Evolutionary conservation across 208 protist species (phyloP).

Genomic region (Leishmania braziliensis): DNA sequence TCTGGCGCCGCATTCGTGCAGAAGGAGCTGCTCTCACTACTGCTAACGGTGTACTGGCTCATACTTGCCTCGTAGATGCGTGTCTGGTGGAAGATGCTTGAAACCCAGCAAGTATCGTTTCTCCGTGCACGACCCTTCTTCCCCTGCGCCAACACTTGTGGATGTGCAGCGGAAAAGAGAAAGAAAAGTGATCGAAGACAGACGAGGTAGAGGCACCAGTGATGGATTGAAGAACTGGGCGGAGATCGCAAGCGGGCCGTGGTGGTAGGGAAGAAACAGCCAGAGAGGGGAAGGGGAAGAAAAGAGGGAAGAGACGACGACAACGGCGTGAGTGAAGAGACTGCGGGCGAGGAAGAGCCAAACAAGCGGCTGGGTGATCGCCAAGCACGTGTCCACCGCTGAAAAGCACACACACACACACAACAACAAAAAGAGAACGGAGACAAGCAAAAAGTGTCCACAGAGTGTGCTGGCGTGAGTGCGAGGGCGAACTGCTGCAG

Average conservation of each 20-base stretch:
- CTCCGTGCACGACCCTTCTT: background rate
- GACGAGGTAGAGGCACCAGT: background rate
- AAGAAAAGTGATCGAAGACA: background rate
- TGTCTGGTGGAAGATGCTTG: background rate
- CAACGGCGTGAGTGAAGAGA: background rate
- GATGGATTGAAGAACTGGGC: background rate
- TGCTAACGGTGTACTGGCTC: constrained; percentile 37
- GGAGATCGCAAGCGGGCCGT: background rate
- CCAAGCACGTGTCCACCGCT: background rate
- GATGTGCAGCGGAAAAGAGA: background rate
- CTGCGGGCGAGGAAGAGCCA: background rate
- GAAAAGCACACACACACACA: background rate
- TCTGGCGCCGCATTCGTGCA: constrained; percentile 17
- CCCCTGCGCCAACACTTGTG: background rate
- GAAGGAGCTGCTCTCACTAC: constrained; percentile 39
- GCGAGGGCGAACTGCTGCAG: background rate
- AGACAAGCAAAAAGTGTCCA: background rate
- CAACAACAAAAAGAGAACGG: background rate
- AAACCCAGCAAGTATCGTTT: background rate
- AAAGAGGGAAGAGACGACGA: background rate
- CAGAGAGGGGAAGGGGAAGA: background rate
- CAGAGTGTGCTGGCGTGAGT: no score
- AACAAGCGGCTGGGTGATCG: background rate
- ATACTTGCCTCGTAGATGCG: constrained; percentile 3
- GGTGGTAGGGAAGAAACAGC: background rate